Conservation (phyloP, 2,329 filamentous ascomycete species). For the Pseudocercospora crystallina region DNA sequence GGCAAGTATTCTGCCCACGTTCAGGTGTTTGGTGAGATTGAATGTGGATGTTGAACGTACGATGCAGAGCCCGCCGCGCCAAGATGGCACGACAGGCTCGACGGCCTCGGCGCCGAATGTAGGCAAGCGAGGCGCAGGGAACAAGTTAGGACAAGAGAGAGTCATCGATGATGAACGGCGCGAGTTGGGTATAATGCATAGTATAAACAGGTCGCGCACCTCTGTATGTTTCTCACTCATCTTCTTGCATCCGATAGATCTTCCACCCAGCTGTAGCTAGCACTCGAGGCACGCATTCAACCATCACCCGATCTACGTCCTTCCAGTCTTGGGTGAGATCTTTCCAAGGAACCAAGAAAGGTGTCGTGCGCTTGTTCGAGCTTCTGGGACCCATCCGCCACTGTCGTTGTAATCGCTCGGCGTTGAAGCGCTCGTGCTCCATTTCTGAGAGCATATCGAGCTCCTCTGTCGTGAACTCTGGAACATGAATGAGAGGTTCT, state of each 20-base stretch:
- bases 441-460: conserved; percentile 36
- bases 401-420: conserved; percentile 36
- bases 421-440: conserved; percentile 39
- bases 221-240: conserved; percentile 1
- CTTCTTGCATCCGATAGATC: conserved; percentile 35
- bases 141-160: too few species aligned
- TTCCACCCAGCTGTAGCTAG: conserved; percentile 33
- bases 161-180: too few species aligned
- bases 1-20: too few species aligned
- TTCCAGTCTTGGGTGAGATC: conserved; percentile 37
- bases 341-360: conserved; percentile 37
- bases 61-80: too few species aligned
- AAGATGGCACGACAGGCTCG: too few species aligned
- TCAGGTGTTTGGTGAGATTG: too few species aligned
- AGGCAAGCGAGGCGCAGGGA: too few species aligned
- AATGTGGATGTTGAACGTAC: too few species aligned
- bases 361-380: conserved; percentile 34
- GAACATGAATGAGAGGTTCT: conserved; percentile 31
- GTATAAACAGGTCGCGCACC: background rate
- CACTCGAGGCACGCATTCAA: conserved; percentile 36
- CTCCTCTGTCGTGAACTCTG: conserved; percentile 31
- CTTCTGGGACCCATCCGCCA: conserved; percentile 37
- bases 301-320: conserved; percentile 39
- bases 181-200: background rate
- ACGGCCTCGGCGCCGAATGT: too few species aligned